Evolutionary conservation across 169 alveolate species (phyloP).

Genomic region (Eimeria sp.): DNA sequence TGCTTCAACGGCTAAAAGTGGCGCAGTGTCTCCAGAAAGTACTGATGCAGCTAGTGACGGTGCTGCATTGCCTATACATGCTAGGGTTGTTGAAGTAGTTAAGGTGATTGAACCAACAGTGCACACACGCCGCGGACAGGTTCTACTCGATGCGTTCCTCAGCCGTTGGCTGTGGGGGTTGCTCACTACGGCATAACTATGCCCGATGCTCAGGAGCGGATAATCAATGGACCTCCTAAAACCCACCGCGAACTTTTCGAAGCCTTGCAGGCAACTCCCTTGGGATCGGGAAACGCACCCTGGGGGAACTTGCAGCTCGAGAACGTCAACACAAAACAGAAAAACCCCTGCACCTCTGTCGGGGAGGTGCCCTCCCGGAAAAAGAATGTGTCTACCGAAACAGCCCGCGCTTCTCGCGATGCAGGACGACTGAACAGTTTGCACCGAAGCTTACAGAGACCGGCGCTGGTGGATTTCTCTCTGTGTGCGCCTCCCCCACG

Average conservation of each 20-base stretch:
- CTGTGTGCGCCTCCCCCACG: neutral
- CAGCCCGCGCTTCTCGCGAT: neutral
- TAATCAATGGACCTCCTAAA: neutral
- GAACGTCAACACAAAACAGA: no score
- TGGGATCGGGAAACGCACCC: neutral
- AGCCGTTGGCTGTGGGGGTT: neutral
- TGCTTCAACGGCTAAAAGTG: no score
- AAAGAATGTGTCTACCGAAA: neutral
- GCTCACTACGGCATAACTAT: neutral
- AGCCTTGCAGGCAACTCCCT: neutral
- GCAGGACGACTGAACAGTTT: neutral
- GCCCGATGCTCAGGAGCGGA: constrained; percentile 39
- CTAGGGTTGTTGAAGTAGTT: neutral
- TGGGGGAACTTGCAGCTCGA: neutral
- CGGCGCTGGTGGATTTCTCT: neutral
- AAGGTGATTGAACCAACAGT: neutral
- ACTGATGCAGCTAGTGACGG: neutral
- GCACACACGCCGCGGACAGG: neutral
- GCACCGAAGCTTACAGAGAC: neutral
- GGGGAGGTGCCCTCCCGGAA: no score
- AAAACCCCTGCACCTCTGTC: no score
- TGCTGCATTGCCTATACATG: neutral
- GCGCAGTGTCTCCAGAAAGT: neutral
- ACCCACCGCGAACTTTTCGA: neutral
- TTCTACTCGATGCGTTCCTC: neutral